These are phyloP conservation scores for Podospora pseudopauciseta DNA, from an alignment of 495 filamentous ascomycete species.

Conservation along the genomic window DNA sequence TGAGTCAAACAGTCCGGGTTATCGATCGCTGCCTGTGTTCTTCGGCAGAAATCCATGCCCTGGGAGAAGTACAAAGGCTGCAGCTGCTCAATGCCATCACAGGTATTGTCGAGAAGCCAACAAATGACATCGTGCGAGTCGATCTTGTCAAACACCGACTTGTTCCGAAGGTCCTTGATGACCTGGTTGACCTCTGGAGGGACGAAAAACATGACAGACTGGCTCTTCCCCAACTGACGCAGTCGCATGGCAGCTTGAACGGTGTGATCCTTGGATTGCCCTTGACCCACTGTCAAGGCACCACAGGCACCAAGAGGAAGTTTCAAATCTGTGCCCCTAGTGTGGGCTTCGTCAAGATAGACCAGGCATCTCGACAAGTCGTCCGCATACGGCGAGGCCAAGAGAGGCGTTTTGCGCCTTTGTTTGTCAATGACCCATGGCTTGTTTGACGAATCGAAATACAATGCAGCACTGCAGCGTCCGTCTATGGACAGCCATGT, in stretches of 20 bases:
- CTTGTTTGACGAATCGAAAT: constrained; percentile 41
- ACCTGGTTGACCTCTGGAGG: constrained; percentile 47
- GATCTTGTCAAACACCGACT: constrained; percentile 21
- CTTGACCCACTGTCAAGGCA: constrained; percentile 47
- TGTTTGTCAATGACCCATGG: constrained; percentile 35
- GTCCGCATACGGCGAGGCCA: constrained; percentile 43
- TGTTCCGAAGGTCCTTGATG: constrained; percentile 38
- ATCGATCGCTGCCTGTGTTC: constrained; percentile 31
- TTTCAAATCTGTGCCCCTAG: constrained; percentile 49
- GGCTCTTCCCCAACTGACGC: constrained; percentile 36
- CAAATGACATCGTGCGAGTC: constrained; percentile 52
- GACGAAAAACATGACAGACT: constrained; percentile 38
- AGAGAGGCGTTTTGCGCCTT: constrained; percentile 31
- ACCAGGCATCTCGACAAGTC: constrained; percentile 44
- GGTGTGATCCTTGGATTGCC: constrained; percentile 47
- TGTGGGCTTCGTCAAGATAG: constrained; percentile 49
- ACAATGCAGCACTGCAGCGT: constrained; percentile 33
- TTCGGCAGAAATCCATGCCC: constrained; percentile 53
- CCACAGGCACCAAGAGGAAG: constrained; percentile 40
- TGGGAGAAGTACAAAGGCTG: constrained; percentile 56
- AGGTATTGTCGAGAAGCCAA: constrained; percentile 63
- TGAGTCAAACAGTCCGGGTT: constrained; percentile 23
- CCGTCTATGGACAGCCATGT: constrained; percentile 46
- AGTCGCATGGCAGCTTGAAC: constrained; percentile 53
- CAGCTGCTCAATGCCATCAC: constrained; percentile 51